These are phyloP conservation scores for Nigrospora osmanthi DNA, from an alignment of 2,329 filamentous ascomycete genomes.

Conservation along the genomic window DNA sequence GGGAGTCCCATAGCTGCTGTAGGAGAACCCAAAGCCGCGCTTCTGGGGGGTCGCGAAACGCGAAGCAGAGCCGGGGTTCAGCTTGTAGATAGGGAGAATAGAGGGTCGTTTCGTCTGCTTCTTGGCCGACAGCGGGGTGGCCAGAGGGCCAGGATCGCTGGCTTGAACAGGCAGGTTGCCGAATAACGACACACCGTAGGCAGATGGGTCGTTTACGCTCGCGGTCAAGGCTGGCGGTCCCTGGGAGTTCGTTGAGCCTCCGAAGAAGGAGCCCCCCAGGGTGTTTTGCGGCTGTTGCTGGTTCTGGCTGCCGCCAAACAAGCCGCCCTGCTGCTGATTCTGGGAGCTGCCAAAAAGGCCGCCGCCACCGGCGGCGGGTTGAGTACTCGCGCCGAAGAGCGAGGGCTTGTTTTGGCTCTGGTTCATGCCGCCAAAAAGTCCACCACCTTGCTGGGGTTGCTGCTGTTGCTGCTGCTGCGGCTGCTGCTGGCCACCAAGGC, in stretches of 20 bases:
- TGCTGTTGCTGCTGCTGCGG: constrained; percentile 27
- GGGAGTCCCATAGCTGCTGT: constrained; percentile 84
- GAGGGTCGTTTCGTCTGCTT: constrained; percentile 69
- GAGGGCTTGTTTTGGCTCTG: constrained; percentile 48
- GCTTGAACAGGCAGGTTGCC: constrained; percentile 50
- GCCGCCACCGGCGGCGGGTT: constrained; percentile 33
- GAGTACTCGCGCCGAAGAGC: constrained; percentile 41
- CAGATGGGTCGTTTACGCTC: constrained; percentile 74
- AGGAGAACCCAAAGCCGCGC: constrained; percentile 84
- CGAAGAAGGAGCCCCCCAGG: constrained; percentile 51
- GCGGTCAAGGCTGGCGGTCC: constrained; percentile 63
- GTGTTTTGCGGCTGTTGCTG: constrained; percentile 39
- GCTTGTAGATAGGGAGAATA: constrained; percentile 78
- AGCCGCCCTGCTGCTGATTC: constrained; percentile 32
- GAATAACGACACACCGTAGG: constrained; percentile 88
- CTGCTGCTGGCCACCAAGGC: constrained; percentile 28
- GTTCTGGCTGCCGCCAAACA: constrained; percentile 39
- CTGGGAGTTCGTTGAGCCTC: constrained; percentile 38
- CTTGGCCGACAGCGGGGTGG: constrained; percentile 76
- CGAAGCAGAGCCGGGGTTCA: constrained; percentile 72
- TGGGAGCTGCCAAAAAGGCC: constrained; percentile 47
- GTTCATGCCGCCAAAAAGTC: constrained; percentile 41
- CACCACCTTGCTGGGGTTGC: constrained; percentile 16
- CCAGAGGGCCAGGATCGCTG: constrained; percentile 78
- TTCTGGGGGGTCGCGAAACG: constrained; percentile 80